These are phyloP conservation scores for Solanum tarijense DNA, from an alignment of 257 asterid genomes.

Conservation along the genomic window DNA sequence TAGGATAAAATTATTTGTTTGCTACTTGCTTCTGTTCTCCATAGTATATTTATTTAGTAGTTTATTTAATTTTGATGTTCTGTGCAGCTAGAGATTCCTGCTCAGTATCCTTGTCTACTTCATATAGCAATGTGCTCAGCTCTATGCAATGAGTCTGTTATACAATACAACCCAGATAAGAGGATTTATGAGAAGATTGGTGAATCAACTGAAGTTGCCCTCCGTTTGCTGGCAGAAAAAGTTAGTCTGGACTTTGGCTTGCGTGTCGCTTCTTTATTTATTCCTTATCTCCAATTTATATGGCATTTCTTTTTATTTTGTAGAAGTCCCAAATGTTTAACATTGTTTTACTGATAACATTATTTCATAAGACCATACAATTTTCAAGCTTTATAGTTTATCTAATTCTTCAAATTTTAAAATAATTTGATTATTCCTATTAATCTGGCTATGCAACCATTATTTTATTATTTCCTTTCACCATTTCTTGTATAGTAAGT, in stretches of 20 bases:
- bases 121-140: constrained; percentile 97
- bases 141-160: constrained; percentile 86
- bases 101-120: constrained; percentile 83
- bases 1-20: background rate
- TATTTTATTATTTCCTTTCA: background rate
- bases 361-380: background rate
- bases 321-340: background rate
- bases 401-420: background rate
- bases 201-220: constrained; percentile 99
- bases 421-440: background rate
- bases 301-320: background rate
- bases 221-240: constrained; percentile 93
- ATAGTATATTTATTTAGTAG: background rate
- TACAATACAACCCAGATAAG: constrained; percentile 95
- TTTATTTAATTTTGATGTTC: background rate
- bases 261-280: background rate
- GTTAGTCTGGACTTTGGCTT: constrained; percentile 27
- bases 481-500: background rate
- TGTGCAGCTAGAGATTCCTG: constrained; percentile 90
- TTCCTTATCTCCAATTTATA: background rate
- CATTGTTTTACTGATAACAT: background rate
- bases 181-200: constrained; percentile 91
- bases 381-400: background rate
- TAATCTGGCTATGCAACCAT: background rate
- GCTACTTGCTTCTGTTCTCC: background rate